Base-by-base conservation (phyloP, 371 early-diverging fungal species). In the Globomyces sp. region DNA sequence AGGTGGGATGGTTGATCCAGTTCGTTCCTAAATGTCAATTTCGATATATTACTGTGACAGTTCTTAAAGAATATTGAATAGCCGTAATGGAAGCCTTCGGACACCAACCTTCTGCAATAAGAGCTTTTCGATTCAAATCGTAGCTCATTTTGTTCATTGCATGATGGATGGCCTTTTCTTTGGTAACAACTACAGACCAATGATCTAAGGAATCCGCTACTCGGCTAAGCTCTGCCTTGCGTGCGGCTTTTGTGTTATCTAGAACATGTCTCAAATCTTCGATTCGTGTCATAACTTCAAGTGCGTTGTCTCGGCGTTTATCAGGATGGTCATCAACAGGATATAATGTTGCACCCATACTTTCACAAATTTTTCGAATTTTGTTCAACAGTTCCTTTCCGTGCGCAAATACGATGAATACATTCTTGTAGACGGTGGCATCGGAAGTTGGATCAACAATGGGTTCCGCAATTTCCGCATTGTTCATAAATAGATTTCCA, bases 51-150 rank as follows among this genome's bases (percentile, higher is more conserved):
- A 87, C 87, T 4, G 91, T 90, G 3, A 95, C 96, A 50, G 82
- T 80, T 39, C 91, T 86, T 34, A 99, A 80, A 0, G 95, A 88
- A 41, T 88, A 81, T 71, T 93, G 91, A 61, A 97, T 80, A 0
- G 86, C 79, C 48, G 82, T 79, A 49, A 95, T 84, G 74, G 90
- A 88, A 69, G 87, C 86, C 47, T 89, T 87, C 36, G 99, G 92
- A 73, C 92, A 92, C 99, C 99, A 99, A 1, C 98, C 99, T 79
- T 99, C 98, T 44, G 97, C 96, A 77, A 97, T 94, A 72, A 96
- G 82, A 63, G 93, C 91, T 77, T 94, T 94, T 70, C 94, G 89
- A 75, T 89, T 92, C 55, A 80, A 80, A 72, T 97, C 97, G 74
- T 94, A 92, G 76, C 90, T 92, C 81, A 97, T 94, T 73, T 87